phyloP scores from a whole-genome alignment of 1,139 yeast species.

The Blastobotrys apis region DNA sequence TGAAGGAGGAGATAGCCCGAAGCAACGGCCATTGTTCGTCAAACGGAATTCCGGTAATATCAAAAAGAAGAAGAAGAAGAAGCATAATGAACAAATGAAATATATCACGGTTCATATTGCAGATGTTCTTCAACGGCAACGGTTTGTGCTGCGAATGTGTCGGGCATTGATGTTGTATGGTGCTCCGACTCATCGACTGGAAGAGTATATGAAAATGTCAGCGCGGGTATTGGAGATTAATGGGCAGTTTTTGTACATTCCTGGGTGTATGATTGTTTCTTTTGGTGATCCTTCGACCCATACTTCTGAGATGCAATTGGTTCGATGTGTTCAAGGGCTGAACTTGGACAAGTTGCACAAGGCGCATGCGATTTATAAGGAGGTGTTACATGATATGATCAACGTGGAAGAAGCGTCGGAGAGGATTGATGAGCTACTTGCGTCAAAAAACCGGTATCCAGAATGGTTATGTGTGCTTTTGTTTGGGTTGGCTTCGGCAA shows the following conservation, averaged over 20 bases:
- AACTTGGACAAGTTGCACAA: slow-evolving; percentile 76
- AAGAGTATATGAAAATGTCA: slow-evolving; percentile 88
- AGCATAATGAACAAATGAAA: slow-evolving; percentile 45
- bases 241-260: slow-evolving; percentile 84
- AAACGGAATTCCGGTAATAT: slow-evolving; percentile 14
- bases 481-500: slow-evolving; percentile 75
- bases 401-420: slow-evolving; percentile 83
- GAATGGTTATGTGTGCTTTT: slow-evolving; percentile 75
- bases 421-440: slow-evolving; percentile 62
- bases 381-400: slow-evolving; percentile 79
- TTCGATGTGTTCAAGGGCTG: slow-evolving; percentile 77
- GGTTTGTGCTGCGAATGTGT: slow-evolving; percentile 78
- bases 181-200: slow-evolving; percentile 91
- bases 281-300: slow-evolving; percentile 91
- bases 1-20: slow-evolving; percentile 2
- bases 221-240: slow-evolving; percentile 85
- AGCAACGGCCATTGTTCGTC: slow-evolving; percentile 20
- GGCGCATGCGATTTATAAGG: slow-evolving; percentile 77
- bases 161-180: slow-evolving; percentile 88
- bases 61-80: slow-evolving; percentile 30
- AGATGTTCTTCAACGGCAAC: slow-evolving; percentile 76
- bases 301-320: slow-evolving; percentile 88
- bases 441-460: slow-evolving; percentile 58
- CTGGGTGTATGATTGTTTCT: slow-evolving; percentile 90
- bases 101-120: slow-evolving; percentile 84